Base-by-base conservation (phyloP, 106 monocot species). In the Agapanthus africanus region DNA sequence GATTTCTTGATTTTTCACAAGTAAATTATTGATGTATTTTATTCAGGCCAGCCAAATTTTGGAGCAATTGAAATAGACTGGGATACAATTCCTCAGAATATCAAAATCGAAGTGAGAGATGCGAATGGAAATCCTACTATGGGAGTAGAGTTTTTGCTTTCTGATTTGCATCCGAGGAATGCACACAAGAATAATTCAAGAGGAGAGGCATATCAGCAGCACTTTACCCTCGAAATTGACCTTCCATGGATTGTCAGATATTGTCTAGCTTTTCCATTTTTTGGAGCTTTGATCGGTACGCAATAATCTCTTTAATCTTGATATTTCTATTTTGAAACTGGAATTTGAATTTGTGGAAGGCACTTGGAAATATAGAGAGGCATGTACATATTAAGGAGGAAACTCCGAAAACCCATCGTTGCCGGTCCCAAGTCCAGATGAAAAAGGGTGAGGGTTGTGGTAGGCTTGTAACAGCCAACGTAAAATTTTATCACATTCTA, bases 1-100 rank as follows among this genome's bases (percentile, higher is more conserved):
- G 28, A n/a, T n/a, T n/a, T n/a, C n/a, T n/a, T n/a, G n/a, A n/a
- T n/a, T 9, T 7, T 57, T 57, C 14, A 25, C 7, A 59, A 59
- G 28, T 28, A 32, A 23, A 2, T 70, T 54, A 36, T 33, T 63
- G 19, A 2, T 47, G 56, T 15, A 31, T 70, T 37, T 72, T 36
- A 54, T 73, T 68, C 88, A 93, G 93, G 83, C n/a, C 60, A 63
- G 49, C 93, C 86, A 70, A 93, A 93, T 76, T 93, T 93, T 72
- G 93, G 93, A 27, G 79, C 87, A 73, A 84, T 93, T 73, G 76
- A 93, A 72, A 82, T 93, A 64, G 44, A 90, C 67, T 93, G 93
- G 93, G 65, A 80, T 71, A 50, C 77, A 23, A 67, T 27, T 68
- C 93, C 90, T n/a, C 82, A 37, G 25, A 80, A 9, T 25, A 36